Conservation (phyloP, 371 early-diverging fungal genomes). For the Mucor racemosus region DNA sequence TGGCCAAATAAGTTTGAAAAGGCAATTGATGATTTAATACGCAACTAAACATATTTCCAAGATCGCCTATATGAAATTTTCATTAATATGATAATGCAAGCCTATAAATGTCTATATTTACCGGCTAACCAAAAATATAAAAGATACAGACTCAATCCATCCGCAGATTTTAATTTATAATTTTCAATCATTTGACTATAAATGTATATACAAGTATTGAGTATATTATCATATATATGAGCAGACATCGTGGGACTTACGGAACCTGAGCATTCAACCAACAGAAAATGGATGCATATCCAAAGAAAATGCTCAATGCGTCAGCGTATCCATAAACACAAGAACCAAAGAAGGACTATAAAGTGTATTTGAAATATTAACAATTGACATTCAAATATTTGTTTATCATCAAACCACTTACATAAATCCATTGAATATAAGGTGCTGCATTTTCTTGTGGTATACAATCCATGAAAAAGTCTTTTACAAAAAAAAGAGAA, state of each 20-base stretch:
- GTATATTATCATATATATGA: neutral
- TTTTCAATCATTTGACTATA: constrained; percentile 62
- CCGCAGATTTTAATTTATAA: constrained; percentile 51
- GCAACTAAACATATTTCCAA: constrained; percentile 71
- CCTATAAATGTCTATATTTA: constrained; percentile 20
- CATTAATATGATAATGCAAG: neutral
- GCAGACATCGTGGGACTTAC: constrained; percentile 19
- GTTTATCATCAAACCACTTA: constrained; percentile 7
- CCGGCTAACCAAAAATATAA: constrained; percentile 70
- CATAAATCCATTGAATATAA: constrained; percentile 30
- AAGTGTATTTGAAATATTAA: neutral
- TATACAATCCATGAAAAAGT: constrained; percentile 21
- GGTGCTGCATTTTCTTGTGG: constrained; percentile 10
- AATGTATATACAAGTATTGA: neutral
- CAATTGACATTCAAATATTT: neutral
- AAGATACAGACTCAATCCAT: constrained; percentile 60
- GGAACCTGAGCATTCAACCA: constrained; percentile 39
- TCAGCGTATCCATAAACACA: constrained; percentile 31
- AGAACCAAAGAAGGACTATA: constrained; percentile 26
- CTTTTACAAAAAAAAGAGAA: constrained; percentile 9
- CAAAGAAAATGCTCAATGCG: constrained; percentile 28
- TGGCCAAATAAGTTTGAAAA: constrained; percentile 29
- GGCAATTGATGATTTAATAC: constrained; percentile 59
- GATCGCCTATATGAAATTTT: constrained; percentile 56
- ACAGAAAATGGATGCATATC: constrained; percentile 32